These are phyloP conservation scores for Bacidia gigantensis DNA, from an alignment of 495 filamentous ascomycete species.

Conservation along the genomic window DNA sequence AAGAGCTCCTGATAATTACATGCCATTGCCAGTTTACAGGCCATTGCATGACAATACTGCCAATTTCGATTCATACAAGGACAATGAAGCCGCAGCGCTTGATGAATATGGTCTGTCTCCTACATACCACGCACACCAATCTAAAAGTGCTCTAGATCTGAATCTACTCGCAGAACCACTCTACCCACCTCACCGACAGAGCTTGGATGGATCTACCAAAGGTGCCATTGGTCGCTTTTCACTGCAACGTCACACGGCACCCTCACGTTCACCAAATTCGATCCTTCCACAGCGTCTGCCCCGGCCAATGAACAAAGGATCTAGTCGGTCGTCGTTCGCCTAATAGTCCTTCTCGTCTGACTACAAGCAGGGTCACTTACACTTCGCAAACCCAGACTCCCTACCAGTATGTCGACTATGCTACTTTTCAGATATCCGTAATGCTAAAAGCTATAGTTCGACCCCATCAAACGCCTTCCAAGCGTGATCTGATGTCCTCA, in stretches of 20 bases:
- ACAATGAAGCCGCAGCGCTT: neutral
- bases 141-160: neutral
- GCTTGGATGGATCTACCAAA: neutral
- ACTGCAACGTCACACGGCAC: slow-evolving; percentile 1
- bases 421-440: neutral
- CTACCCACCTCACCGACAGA: slow-evolving; percentile 2
- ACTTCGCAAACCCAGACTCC: no score
- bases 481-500: slow-evolving; percentile 13
- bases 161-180: slow-evolving; percentile 3
- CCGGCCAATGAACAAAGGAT: neutral
- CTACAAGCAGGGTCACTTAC: no score
- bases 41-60: neutral
- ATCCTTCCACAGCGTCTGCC: neutral
- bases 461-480: slow-evolving; percentile 5
- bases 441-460: neutral
- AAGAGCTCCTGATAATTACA: neutral
- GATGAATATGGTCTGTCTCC: slow-evolving; percentile 7
- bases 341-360: no score
- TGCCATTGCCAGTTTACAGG: neutral
- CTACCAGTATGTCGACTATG: neutral
- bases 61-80: neutral
- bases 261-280: neutral
- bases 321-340: no score
- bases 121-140: neutral
- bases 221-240: slow-evolving; percentile 4